phyloP scores from a whole-genome alignment of 192 early-diverging fungal genomes.

The Chytriomyces confervae region DNA sequence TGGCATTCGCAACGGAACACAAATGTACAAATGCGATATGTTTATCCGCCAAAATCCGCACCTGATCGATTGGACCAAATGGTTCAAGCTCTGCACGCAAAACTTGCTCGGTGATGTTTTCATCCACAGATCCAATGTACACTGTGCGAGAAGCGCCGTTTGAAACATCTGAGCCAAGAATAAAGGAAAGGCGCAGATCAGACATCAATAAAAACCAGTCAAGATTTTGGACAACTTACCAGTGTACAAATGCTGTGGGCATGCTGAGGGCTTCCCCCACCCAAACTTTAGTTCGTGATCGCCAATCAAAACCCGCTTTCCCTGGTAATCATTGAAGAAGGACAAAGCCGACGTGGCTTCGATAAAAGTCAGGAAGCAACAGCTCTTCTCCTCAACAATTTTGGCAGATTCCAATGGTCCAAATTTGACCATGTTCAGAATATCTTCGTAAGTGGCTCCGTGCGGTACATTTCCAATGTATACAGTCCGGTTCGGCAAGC shows the following conservation, averaged over 20 bases:
- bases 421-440: conserved; percentile 73
- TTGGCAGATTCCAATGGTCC: conserved; percentile 75
- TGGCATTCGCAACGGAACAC: conserved; percentile 67
- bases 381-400: conserved; percentile 77
- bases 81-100: conserved; percentile 61
- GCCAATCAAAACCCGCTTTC: conserved; percentile 57
- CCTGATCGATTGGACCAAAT: conserved; percentile 76
- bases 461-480: conserved; percentile 82
- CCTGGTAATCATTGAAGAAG: conserved; percentile 63
- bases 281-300: conserved; percentile 73
- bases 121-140: conserved; percentile 77
- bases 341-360: conserved; percentile 65
- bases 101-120: conserved; percentile 59
- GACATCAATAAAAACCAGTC: background rate
- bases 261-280: conserved; percentile 72
- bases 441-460: conserved; percentile 61
- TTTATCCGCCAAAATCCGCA: conserved; percentile 75
- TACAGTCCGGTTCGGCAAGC: conserved; percentile 70
- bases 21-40: conserved; percentile 88
- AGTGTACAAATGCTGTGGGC: conserved; percentile 58
- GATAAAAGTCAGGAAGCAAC: conserved; percentile 83
- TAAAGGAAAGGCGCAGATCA: background rate
- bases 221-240: conserved; percentile 3
- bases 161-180: conserved; percentile 53
- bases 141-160: conserved; percentile 81